A percentile compares a stretch with the other conserved stretches of the same genome.
Evolutionary conservation across 164 flowering plant genomes (phyloP).

Genomic region (Annona squamosa): DNA sequence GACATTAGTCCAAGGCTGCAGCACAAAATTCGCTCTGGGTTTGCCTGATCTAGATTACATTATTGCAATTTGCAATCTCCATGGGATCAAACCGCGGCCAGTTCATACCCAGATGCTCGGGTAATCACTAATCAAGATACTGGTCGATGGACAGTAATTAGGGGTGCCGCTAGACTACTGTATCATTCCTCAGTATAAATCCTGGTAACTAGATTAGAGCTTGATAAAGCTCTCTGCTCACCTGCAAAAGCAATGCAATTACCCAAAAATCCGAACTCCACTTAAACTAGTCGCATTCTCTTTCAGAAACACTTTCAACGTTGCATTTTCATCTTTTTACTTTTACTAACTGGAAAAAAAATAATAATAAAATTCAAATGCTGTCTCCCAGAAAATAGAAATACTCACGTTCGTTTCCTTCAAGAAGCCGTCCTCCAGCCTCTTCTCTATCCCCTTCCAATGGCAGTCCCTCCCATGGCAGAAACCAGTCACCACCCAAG

Average conservation of each 20-base stretch:
- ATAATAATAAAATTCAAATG: not conserved
- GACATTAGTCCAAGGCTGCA: no score
- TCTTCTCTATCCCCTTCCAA: constrained; percentile 16
- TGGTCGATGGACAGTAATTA: not conserved
- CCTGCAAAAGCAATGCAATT: not conserved
- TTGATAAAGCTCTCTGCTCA: not conserved
- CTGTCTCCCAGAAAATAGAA: not conserved
- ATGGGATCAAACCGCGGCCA: no score
- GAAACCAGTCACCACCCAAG: constrained; percentile 29
- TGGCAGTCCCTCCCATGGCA: constrained; percentile 52
- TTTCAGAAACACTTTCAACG: not conserved
- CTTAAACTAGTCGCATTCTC: not conserved
- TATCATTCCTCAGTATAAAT: not conserved
- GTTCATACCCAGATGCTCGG: no score
- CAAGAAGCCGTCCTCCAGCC: not conserved
- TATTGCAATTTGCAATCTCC: no score
- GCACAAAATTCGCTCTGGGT: no score
- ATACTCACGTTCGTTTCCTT: not conserved
- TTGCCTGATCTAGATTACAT: no score
- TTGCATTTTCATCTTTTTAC: not conserved
- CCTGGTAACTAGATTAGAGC: not conserved
- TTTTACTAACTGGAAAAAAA: no score
- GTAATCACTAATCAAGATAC: no score
- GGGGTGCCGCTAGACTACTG: not conserved
- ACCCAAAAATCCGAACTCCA: not conserved